These are phyloP conservation scores for Vanrija humicola DNA, from an alignment of 1,284 basidiomycete genomes.

Conservation along the genomic window DNA sequence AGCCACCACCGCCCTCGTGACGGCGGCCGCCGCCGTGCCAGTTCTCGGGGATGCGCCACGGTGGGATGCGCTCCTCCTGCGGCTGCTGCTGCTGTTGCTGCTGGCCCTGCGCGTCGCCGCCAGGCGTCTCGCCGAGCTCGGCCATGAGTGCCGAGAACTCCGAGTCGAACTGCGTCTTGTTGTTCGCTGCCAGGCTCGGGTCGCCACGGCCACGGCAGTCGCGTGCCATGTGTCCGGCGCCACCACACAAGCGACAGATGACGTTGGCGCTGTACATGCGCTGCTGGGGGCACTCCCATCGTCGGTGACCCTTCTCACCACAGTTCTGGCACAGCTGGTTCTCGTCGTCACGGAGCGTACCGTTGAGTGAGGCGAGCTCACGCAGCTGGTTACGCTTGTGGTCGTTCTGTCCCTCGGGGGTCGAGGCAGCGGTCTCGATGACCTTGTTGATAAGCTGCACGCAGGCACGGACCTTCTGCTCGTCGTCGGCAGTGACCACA, in stretches of 20 bases:
- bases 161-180: constrained; percentile 68
- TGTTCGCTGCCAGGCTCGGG: constrained; percentile 49
- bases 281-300: constrained; percentile 96
- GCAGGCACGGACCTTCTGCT: constrained; percentile 85
- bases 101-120: constrained; percentile 19
- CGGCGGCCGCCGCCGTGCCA: constrained; percentile 43
- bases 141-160: constrained; percentile 98
- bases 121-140: constrained; percentile 80
- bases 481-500: constrained; percentile 87
- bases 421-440: constrained; percentile 97
- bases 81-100: constrained; percentile 14
- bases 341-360: constrained; percentile 98
- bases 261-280: constrained; percentile 96
- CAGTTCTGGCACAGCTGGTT: constrained; percentile 99
- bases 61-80: constrained; percentile 44
- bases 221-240: constrained; percentile 91
- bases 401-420: constrained; percentile 98
- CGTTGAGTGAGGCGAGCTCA: constrained; percentile 95
- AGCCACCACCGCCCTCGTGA: constrained; percentile 27
- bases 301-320: constrained; percentile 76
- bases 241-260: constrained; percentile 93
- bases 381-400: constrained; percentile 99
- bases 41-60: constrained; percentile 53
- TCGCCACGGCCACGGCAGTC: constrained; percentile 70
- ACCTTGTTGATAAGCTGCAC: constrained; percentile 95